Percentiles rank a stretch among this genome's conserved stretches.
Conservation (phyloP, 2,329 filamentous ascomycete species). For the Tolypocladium tropicale region DNA sequence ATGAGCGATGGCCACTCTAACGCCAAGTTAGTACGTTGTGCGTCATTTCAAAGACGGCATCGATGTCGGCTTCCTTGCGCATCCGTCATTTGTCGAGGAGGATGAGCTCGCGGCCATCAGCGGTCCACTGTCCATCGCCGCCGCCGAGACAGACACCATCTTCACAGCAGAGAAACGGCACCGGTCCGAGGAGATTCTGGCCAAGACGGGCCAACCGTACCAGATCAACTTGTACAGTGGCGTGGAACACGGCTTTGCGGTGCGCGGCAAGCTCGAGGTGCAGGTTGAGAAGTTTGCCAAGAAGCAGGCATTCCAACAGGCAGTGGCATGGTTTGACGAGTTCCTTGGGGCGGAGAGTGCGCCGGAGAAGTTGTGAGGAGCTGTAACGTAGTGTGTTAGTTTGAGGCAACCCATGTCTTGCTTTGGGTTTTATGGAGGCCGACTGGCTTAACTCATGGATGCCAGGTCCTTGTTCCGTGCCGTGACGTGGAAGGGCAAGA, state of each 20-base stretch:
- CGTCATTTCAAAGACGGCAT: constrained; percentile 51
- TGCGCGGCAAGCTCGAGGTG: constrained; percentile 49
- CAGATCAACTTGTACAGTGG: constrained; percentile 61
- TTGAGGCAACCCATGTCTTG: background rate
- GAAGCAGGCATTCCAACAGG: constrained; percentile 69
- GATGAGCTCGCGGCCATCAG: constrained; percentile 48
- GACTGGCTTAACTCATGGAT: background rate
- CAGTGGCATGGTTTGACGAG: constrained; percentile 63
- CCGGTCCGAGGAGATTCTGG: constrained; percentile 49
- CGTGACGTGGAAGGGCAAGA: background rate
- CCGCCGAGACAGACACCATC: constrained; percentile 51
- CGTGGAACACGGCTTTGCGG: constrained; percentile 64
- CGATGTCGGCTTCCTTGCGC: constrained; percentile 51
- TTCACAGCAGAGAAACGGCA: constrained; percentile 46
- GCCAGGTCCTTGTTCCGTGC: background rate
- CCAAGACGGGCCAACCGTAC: constrained; percentile 43
- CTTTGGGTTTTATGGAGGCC: too few species aligned
- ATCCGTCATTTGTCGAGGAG: constrained; percentile 51
- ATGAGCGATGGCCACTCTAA: constrained; percentile 5
- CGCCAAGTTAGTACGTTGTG: constrained; percentile 49
- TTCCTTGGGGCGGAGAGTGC: constrained; percentile 11
- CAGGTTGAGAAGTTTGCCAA: constrained; percentile 55
- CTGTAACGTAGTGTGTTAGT: background rate
- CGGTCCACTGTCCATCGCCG: constrained; percentile 50
- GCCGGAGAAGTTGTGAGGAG: background rate